These are phyloP conservation scores for Endothia cerciana DNA, from an alignment of 2,329 filamentous ascomycete species.

Conservation along the genomic window DNA sequence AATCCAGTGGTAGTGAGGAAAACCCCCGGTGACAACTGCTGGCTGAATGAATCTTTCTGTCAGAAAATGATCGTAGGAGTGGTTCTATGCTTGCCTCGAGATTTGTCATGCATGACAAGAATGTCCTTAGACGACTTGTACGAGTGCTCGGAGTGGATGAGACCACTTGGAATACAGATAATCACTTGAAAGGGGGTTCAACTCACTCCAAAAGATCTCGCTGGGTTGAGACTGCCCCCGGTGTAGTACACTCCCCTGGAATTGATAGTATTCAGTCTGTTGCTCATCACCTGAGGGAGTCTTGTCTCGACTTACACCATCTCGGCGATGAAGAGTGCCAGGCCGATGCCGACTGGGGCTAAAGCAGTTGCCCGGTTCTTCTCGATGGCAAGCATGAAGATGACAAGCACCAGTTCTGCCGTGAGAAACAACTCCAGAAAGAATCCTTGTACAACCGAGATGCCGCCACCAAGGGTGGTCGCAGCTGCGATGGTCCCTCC, in stretches of 20 bases:
- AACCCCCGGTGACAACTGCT: slow-evolving; percentile 45
- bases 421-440: slow-evolving; percentile 72
- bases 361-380: slow-evolving; percentile 75
- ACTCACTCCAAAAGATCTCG: slow-evolving; percentile 49
- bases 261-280: background rate
- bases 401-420: slow-evolving; percentile 63
- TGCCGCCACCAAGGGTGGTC: slow-evolving; percentile 58
- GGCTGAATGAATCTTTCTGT: slow-evolving; percentile 34
- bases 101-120: background rate
- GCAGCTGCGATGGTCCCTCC: slow-evolving; percentile 54
- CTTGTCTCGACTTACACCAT: slow-evolving; percentile 38
- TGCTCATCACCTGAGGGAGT: background rate
- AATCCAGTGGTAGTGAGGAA: slow-evolving; percentile 55
- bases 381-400: slow-evolving; percentile 72
- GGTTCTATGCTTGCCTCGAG: no score
- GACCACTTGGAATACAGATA: background rate
- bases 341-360: slow-evolving; percentile 72
- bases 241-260: slow-evolving; percentile 48
- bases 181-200: background rate
- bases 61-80: background rate
- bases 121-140: background rate
- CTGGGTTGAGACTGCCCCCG: slow-evolving; percentile 54
- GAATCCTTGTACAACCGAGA: slow-evolving; percentile 59
- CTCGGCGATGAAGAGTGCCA: slow-evolving; percentile 67
- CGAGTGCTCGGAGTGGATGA: no score